Percentiles rank a stretch among this genome's conserved stretches.
Conservation (phyloP, 768 basidiomycete species). For the Tricholoma sp. region DNA sequence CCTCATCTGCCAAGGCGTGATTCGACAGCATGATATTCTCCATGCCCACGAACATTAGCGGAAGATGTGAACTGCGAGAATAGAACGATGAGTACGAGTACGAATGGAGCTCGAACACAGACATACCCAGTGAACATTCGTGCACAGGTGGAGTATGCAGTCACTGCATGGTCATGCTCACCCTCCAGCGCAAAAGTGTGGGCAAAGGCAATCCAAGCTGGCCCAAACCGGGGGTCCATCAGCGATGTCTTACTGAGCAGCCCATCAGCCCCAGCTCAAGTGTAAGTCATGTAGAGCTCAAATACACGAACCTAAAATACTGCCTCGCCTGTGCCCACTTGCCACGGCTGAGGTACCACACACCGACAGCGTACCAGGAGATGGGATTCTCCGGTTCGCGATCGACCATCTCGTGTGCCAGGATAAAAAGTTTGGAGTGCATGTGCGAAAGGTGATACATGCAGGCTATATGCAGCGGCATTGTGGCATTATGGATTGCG, state of each 20-base stretch:
- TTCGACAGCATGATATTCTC: slow-evolving; percentile 93
- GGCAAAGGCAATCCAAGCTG: slow-evolving; percentile 97
- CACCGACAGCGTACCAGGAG: slow-evolving; percentile 98
- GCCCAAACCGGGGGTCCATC: slow-evolving; percentile 94
- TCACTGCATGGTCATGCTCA: slow-evolving; percentile 98
- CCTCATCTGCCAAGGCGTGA: slow-evolving; percentile 76
- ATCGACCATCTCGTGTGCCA: slow-evolving; percentile 95
- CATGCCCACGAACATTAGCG: slow-evolving; percentile 96
- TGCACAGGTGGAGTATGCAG: slow-evolving; percentile 95
- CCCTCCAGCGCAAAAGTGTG: slow-evolving; percentile 97
- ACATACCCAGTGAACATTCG: slow-evolving; percentile 89
- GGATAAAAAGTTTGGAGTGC: slow-evolving; percentile 89
- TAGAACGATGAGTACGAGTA: neutral
- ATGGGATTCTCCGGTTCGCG: slow-evolving; percentile 88
- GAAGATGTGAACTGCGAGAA: slow-evolving; percentile 77
- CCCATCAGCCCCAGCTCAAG: slow-evolving; percentile 4
- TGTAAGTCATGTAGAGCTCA: neutral
- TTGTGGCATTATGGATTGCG: slow-evolving; percentile 82
- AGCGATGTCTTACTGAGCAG: slow-evolving; percentile 81
- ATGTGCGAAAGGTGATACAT: slow-evolving; percentile 94
- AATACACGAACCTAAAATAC: slow-evolving; percentile 73
- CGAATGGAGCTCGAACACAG: neutral
- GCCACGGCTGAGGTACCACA: slow-evolving; percentile 86
- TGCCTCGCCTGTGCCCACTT: slow-evolving; percentile 91
- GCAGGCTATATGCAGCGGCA: slow-evolving; percentile 94